Percentiles rank a stretch among this genome's conserved stretches.
Evolutionary conservation across 2,329 filamentous ascomycete species (phyloP).

Genomic region (Leptographium flavum): DNA sequence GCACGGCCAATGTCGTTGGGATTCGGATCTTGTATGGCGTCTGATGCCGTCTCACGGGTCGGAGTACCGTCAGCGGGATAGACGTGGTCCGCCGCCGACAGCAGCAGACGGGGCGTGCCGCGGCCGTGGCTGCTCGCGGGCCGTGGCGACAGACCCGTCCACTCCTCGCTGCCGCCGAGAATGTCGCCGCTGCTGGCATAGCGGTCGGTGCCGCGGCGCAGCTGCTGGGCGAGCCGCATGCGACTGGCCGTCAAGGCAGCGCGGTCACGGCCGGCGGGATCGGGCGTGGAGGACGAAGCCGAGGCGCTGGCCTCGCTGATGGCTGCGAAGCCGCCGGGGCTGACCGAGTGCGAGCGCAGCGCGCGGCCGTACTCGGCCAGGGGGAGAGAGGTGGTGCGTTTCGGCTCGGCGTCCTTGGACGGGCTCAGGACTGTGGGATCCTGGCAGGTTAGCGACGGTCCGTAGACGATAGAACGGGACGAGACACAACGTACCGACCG

Average conservation of each 20-base stretch:
- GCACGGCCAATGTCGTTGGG: conserved; percentile 46
- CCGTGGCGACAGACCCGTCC: conserved; percentile 42
- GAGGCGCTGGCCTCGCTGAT: too few species aligned
- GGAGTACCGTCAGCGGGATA: too few species aligned
- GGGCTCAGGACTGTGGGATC: conserved; percentile 24
- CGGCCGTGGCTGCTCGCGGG: conserved; percentile 46
- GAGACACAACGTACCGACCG: conserved; percentile 6
- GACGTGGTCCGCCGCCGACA: too few species aligned
- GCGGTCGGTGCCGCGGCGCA: conserved; percentile 18
- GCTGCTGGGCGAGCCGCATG: conserved; percentile 19
- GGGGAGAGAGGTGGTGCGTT: conserved; percentile 44
- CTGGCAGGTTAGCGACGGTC: conserved; percentile 14
- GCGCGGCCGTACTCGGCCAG: conserved; percentile 47
- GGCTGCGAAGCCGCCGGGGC: conserved; percentile 34
- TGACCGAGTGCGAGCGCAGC: conserved; percentile 46
- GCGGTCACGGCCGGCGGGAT: conserved; percentile 13
- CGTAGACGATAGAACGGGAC: background rate
- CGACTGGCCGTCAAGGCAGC: conserved; percentile 26
- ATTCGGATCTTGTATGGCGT: conserved; percentile 12
- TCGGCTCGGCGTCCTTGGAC: conserved; percentile 24
- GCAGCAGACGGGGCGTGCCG: conserved; percentile 25
- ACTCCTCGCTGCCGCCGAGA: conserved; percentile 25
- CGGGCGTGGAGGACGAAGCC: too few species aligned
- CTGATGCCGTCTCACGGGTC: background rate
- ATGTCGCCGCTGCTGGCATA: conserved; percentile 9